Evolutionary conservation across 805 yeast genomes (phyloP), one percentile per base, ranked within the genome.

Genomic region (Cyberlindnera veronae): DNA sequence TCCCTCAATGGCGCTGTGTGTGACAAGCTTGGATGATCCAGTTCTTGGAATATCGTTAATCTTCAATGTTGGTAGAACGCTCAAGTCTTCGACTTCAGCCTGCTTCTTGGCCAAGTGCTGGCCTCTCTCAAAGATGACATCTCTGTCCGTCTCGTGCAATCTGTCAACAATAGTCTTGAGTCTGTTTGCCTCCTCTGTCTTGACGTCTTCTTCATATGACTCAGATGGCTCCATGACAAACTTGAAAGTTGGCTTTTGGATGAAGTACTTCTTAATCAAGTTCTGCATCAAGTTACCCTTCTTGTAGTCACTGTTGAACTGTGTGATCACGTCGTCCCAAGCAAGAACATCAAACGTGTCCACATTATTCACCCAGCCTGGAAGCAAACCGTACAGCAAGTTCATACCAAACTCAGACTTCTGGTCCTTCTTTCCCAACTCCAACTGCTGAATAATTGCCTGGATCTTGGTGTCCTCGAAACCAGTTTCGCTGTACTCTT

Each of bases 321-420:
- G 66, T 4, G 56, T 49, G 28, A 91, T 64, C 17, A 76, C 67
- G 10, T 68, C 69, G 49, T 84, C 84, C 63, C 86, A 84, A 40
- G 79, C 79, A 35, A 93, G 63, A 3, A 74, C 52, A 11, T 77
- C 73, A 49, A 91, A 67, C 2, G 95, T 95, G 61, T 87, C 86
- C n/a, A 77, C 74, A 17, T 76, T 77, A 58, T 88, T 88, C 37
- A 84, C 81, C 86, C 96, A 89, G 9, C 87, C 79, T 8, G 95
- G 86, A n/a, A 86, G 74, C 8, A 93, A 48, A 1, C 87, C 73
- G 57, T 78, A 78, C 24, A 91, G 67, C 34, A 91, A 59, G 27
- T 79, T 79, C 68, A 93, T 66, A 10, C 99, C 99, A 66, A 88
- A 93, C 45, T 86, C 85, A 0, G 98, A 81, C 51, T 83, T 89